Percentiles rank a stretch among this genome's conserved stretches.
These are phyloP conservation scores for Xylaria sp. DNA, from an alignment of 2,329 filamentous ascomycete genomes.

Conservation along the genomic window DNA sequence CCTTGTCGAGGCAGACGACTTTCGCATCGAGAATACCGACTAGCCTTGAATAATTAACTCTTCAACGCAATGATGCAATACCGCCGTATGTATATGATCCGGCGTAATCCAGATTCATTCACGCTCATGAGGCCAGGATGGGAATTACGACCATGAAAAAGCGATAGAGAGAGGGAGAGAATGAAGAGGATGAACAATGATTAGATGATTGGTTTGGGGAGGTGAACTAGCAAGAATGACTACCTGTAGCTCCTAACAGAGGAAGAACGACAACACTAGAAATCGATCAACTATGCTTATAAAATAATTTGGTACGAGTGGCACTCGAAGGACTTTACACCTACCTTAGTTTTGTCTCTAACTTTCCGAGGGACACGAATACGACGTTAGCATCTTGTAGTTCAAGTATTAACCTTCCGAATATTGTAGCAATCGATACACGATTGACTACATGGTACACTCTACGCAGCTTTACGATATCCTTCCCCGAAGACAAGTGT, in stretches of 20 bases:
- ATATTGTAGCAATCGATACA: background rate
- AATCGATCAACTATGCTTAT: slow-evolving; percentile 4
- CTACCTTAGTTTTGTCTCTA: background rate
- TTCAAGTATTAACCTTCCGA: background rate
- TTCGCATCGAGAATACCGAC: slow-evolving; percentile 14
- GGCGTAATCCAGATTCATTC: background rate
- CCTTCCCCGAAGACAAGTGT: background rate
- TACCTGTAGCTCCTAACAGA: background rate
- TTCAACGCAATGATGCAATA: background rate
- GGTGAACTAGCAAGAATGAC: background rate
- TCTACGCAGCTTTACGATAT: background rate
- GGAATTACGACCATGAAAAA: too few relatives aligned
- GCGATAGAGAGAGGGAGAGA: background rate
- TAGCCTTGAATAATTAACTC: background rate
- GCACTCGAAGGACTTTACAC: background rate
- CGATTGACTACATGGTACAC: too few relatives aligned
- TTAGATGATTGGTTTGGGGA: background rate
- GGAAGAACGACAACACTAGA: background rate
- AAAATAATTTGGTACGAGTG: background rate
- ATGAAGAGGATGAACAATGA: background rate
- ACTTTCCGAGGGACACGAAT: background rate
- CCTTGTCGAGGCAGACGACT: slow-evolving; percentile 30
- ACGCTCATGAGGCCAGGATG: background rate
- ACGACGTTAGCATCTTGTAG: background rate
- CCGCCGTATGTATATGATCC: background rate